A percentile compares a stretch with the other conserved stretches of the same genome.
Conservation (phyloP, 1,284 basidiomycete species). For the Cystobasidiaceae sp. region DNA sequence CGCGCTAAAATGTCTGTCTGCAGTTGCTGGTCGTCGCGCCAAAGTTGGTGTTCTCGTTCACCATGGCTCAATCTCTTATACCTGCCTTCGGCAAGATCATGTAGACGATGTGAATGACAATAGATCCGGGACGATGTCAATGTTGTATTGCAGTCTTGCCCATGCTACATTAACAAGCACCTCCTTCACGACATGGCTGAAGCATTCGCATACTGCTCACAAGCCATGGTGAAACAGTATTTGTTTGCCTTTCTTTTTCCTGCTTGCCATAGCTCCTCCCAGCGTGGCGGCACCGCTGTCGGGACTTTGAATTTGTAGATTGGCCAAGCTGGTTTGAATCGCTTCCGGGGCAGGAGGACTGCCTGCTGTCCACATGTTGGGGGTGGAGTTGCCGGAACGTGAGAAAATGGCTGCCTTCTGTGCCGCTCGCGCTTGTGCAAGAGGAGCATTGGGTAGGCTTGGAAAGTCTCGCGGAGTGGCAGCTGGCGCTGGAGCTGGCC, state of each 20-base stretch:
- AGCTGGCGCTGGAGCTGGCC: slow-evolving; percentile 9
- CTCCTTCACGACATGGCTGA: too few species aligned
- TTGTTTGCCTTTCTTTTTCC: slow-evolving; percentile 29
- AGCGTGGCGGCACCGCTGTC: not conserved
- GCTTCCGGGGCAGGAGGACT: not conserved
- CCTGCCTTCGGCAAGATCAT: slow-evolving; percentile 73
- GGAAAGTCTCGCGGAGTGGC: slow-evolving; percentile 16
- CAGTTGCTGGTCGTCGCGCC: slow-evolving; percentile 94
- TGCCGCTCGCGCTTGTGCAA: not conserved
- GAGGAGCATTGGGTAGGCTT: not conserved
- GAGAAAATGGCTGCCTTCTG: slow-evolving; percentile 4
- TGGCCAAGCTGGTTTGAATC: not conserved
- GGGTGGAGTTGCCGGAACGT: slow-evolving; percentile 3
- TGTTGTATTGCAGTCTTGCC: too few species aligned
- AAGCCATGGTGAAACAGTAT: slow-evolving; percentile 21
- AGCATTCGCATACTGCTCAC: too few species aligned
- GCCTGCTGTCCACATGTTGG: not conserved
- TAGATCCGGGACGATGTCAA: too few species aligned
- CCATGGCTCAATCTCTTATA: slow-evolving; percentile 91
- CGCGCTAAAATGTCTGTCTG: not conserved
- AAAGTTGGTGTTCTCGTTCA: slow-evolving; percentile 97
- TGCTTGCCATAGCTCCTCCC: not conserved
- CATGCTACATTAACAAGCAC: too few species aligned
- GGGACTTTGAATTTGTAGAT: not conserved
- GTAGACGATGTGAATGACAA: too few species aligned